Percentiles rank a stretch among this genome's conserved stretches.
Evolutionary conservation across 345 rosid genomes (phyloP).

Genomic region (Dipteronia dyeriana): DNA sequence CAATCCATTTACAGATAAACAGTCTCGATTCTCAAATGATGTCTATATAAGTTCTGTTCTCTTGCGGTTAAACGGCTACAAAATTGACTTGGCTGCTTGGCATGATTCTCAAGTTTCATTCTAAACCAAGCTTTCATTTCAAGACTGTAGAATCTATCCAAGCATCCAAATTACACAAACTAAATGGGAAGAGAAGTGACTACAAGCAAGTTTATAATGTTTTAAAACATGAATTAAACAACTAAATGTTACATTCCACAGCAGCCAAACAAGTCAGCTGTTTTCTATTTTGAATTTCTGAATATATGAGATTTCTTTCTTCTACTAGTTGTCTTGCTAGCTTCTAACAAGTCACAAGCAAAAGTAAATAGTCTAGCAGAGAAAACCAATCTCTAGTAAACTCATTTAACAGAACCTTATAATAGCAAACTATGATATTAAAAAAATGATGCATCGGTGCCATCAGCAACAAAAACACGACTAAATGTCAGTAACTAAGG

Average conservation of each 20-base stretch:
- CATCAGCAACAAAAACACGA: background rate
- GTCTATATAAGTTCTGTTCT: too few relatives aligned
- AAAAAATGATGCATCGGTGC: background rate
- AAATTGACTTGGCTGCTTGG: background rate
- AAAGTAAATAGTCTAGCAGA: background rate
- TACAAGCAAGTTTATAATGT: background rate
- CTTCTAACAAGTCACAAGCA: background rate
- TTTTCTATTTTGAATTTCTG: background rate
- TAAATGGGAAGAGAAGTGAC: background rate
- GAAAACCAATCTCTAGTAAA: background rate
- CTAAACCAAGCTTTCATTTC: background rate
- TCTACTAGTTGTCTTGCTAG: background rate
- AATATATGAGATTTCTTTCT: background rate
- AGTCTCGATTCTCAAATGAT: too few relatives aligned
- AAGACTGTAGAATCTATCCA: background rate
- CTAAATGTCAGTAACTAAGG: constrained; percentile 1
- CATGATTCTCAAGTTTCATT: background rate
- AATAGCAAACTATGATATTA: background rate
- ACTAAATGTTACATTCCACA: background rate
- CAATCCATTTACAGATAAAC: too few relatives aligned
- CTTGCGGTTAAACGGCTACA: too few relatives aligned
- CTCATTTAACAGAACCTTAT: background rate
- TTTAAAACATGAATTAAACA: background rate
- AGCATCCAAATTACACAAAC: background rate
- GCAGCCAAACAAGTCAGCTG: background rate